phyloP scores from a whole-genome alignment of 75 land plant species.

The Pinus albicaulis region DNA sequence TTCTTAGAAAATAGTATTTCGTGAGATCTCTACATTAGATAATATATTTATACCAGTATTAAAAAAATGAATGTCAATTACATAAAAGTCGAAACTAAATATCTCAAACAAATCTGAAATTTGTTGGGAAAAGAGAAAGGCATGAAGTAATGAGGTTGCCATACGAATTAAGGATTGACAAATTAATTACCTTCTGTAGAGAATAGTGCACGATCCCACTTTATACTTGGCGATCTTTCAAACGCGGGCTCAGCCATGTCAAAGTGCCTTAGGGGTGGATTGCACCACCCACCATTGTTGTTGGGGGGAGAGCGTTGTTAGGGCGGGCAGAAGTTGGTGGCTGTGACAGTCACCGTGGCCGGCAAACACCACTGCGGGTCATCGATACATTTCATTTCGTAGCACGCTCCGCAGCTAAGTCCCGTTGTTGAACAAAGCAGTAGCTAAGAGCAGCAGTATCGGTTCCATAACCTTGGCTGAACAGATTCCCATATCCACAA shows the following conservation, averaged over 20 bases:
- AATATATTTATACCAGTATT: no score
- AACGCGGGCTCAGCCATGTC: constrained; percentile 11
- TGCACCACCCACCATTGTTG: constrained; percentile 15
- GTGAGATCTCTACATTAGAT: no score
- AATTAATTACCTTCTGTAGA: constrained; percentile 1
- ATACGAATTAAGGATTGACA: no score
- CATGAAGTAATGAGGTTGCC: no score
- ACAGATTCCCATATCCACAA: constrained; percentile 17
- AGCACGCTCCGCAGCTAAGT: constrained; percentile 10
- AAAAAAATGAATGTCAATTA: no score
- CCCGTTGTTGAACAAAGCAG: constrained; percentile 6
- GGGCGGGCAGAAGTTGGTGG: constrained; percentile 15
- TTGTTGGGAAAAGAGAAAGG: no score
- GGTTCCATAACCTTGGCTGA: constrained; percentile 17
- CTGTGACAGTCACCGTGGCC: constrained; percentile 2
- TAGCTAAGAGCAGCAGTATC: constrained; percentile 10
- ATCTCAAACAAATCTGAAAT: no score
- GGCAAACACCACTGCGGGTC: constrained; percentile 5
- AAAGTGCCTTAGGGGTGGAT: constrained; percentile 9
- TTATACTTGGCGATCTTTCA: not conserved
- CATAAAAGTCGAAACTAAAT: no score
- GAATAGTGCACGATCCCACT: constrained; percentile 7
- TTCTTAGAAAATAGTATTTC: no score
- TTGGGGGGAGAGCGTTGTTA: constrained; percentile 1
- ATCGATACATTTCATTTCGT: not conserved